Evolutionary conservation across 352 stramenopile genomes (phyloP).

Genomic region (Blastocystis sp.): DNA sequence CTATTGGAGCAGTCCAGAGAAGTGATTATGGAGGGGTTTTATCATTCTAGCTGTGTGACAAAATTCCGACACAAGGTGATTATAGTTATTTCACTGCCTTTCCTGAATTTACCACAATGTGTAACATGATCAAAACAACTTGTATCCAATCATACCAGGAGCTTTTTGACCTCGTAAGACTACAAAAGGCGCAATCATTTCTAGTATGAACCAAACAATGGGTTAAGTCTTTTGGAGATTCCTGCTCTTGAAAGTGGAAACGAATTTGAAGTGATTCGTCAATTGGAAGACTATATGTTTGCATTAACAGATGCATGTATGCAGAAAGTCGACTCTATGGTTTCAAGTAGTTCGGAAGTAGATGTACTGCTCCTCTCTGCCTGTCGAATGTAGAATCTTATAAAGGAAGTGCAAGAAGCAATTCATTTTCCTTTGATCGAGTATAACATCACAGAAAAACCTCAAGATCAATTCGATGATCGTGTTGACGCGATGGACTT

Average conservation of each 20-base stretch:
- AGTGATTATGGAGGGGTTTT: not conserved
- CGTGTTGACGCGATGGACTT: conserved; percentile 38
- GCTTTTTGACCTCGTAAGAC: conserved; percentile 15
- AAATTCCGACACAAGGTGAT: not conserved
- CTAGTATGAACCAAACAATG: conserved; percentile 56
- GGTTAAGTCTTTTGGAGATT: conserved; percentile 42
- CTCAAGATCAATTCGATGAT: not conserved
- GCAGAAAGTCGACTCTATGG: not conserved
- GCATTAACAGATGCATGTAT: conserved; percentile 5
- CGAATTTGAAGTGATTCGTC: conserved; percentile 44
- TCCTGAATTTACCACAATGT: conserved; percentile 52
- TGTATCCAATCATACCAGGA: conserved; percentile 6
- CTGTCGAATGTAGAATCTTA: not conserved
- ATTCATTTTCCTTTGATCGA: conserved; percentile 43
- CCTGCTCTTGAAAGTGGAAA: not conserved
- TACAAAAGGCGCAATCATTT: not conserved
- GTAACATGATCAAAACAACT: conserved; percentile 31
- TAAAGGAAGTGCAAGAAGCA: conserved; percentile 15
- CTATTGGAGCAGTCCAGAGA: not conserved
- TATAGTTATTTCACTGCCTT: conserved; percentile 58
- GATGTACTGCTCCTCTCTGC: not conserved
- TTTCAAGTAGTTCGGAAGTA: not conserved
- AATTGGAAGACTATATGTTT: conserved; percentile 58
- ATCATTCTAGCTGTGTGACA: not conserved
- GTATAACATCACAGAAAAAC: conserved; percentile 36